Conservation (phyloP, 208 protist genomes). For the Crithidia bombi region DNA sequence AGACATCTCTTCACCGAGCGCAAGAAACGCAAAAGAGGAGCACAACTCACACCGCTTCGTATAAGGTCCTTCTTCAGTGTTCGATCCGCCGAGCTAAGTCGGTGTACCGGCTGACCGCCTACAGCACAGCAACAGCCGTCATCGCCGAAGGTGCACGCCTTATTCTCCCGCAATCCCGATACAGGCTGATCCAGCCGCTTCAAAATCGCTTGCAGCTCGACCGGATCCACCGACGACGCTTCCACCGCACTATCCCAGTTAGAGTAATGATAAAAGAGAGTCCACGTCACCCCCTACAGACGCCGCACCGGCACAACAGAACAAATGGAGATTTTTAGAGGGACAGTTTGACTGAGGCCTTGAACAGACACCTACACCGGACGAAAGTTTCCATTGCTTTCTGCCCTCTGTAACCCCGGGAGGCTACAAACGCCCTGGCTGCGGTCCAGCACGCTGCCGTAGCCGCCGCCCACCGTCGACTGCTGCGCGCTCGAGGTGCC, state of each 20-base stretch:
- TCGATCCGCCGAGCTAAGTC: neutral
- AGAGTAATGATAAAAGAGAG: neutral
- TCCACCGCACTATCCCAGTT: neutral
- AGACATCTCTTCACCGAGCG: neutral
- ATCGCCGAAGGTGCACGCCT: slow-evolving; percentile 28
- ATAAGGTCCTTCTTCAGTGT: neutral
- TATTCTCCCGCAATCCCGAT: slow-evolving; percentile 15
- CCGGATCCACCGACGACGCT: slow-evolving; percentile 3
- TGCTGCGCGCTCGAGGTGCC: neutral
- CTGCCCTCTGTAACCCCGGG: no score
- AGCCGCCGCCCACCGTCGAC: neutral
- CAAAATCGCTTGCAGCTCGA: slow-evolving; percentile 11
- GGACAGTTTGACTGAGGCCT: no score
- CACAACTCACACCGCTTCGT: neutral
- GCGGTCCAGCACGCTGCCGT: slow-evolving; percentile 19
- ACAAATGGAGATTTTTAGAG: no score
- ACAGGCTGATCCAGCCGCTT: slow-evolving; percentile 8
- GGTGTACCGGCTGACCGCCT: neutral
- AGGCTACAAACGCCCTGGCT: neutral
- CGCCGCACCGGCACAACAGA: no score
- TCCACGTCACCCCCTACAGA: no score
- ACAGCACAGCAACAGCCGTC: slow-evolving; percentile 18
- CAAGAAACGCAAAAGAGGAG: neutral
- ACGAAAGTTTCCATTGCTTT: no score
- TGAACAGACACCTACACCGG: no score